Conservation (phyloP, 495 filamentous ascomycete genomes). For the Glarea lozoyensis region DNA sequence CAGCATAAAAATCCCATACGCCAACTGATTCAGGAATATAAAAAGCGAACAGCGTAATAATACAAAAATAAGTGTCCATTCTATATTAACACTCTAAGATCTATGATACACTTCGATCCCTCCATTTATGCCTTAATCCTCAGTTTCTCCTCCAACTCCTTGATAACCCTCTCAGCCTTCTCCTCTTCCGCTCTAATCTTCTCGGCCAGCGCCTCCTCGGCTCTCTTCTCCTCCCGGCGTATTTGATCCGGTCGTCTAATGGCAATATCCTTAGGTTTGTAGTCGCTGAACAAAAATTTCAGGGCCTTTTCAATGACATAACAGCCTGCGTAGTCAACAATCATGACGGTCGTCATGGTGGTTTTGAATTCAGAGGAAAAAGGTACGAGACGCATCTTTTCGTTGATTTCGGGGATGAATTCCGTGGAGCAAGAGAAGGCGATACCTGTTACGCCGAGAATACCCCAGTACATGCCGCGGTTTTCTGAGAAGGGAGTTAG, state of each 20-base stretch:
- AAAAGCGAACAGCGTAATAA: too few relatives aligned
- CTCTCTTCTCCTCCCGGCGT: slow-evolving; percentile 56
- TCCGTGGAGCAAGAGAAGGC: slow-evolving; percentile 96
- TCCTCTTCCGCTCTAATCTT: slow-evolving; percentile 24
- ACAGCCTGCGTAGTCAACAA: slow-evolving; percentile 81
- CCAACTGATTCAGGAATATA: too few relatives aligned
- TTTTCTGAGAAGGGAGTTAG: slow-evolving; percentile 51
- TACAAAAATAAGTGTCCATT: not conserved
- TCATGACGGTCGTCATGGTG: slow-evolving; percentile 77
- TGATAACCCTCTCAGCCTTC: slow-evolving; percentile 29
- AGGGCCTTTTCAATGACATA: slow-evolving; percentile 82
- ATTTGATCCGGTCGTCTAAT: slow-evolving; percentile 78
- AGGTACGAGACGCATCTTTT: slow-evolving; percentile 86
- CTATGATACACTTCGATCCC: not conserved
- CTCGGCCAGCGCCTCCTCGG: slow-evolving; percentile 32
- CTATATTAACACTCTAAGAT: slow-evolving; percentile 1
- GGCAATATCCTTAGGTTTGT: slow-evolving; percentile 89
- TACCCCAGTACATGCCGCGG: slow-evolving; percentile 94
- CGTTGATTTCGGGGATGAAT: slow-evolving; percentile 90
- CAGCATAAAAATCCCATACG: too few relatives aligned
- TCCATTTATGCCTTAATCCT: slow-evolving; percentile 24
- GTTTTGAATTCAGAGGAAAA: slow-evolving; percentile 86
- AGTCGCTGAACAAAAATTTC: slow-evolving; percentile 84
- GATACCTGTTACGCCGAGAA: slow-evolving; percentile 76
- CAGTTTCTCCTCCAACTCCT: slow-evolving; percentile 40